Evolutionary conservation across 169 alveolate species (phyloP).

Genomic region (Eimeria maxima): DNA sequence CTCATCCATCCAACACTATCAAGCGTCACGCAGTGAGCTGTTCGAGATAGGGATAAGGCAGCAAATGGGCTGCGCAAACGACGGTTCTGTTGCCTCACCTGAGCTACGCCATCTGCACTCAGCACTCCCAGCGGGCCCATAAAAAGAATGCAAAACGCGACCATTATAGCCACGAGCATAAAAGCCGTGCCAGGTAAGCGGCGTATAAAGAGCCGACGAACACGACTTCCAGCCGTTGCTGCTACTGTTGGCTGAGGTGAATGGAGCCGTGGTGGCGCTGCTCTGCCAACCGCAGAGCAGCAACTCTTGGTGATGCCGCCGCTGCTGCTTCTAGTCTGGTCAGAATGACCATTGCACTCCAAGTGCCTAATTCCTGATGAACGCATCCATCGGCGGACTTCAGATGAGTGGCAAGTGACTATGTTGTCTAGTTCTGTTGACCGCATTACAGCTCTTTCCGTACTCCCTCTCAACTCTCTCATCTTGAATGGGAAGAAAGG

Average conservation of each 20-base stretch:
- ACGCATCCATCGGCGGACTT: background rate
- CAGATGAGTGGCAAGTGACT: background rate
- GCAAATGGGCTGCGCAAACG: background rate
- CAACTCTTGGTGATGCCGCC: background rate
- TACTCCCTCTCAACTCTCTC: background rate
- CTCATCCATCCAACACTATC: background rate
- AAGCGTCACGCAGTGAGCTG: background rate
- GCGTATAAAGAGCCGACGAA: background rate
- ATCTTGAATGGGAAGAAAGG: background rate
- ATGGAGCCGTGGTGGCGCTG: background rate
- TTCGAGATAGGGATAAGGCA: background rate
- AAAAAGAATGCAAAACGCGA: background rate
- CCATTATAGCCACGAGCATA: background rate
- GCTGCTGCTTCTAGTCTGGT: background rate
- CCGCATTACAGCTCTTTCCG: background rate
- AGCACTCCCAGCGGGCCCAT: background rate
- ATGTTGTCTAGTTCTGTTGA: background rate
- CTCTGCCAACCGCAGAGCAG: background rate
- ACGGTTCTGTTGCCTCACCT: background rate
- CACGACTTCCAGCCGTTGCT: background rate
- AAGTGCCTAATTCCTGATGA: background rate
- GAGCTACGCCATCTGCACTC: background rate
- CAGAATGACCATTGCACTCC: background rate
- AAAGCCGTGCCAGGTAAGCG: background rate
- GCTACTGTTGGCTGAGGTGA: background rate